phyloP scores from a whole-genome alignment of 768 basidiomycete species.

The Auricularia cornea region DNA sequence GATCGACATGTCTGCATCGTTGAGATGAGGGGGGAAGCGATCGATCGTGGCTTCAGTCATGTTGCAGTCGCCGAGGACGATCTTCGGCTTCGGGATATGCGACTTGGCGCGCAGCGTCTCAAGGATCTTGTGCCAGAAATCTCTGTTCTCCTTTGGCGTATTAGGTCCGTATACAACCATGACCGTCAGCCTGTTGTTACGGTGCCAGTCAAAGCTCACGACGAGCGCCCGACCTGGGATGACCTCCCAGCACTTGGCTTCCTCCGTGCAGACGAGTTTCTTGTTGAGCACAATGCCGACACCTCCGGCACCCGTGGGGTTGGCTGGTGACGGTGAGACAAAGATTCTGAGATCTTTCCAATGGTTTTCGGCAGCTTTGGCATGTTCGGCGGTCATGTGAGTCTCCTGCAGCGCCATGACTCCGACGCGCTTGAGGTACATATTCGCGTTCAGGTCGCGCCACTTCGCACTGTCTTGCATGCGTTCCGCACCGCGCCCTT shows the following conservation, averaged over 20 bases:
- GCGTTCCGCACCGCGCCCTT: background rate
- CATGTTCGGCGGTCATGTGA: background rate
- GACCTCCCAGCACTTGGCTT: background rate
- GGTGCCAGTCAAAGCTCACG: background rate
- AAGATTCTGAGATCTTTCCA: background rate
- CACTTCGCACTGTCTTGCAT: background rate
- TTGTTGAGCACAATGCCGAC: background rate
- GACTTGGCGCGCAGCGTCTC: background rate
- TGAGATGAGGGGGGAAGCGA: background rate
- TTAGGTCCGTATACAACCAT: background rate
- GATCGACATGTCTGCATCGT: background rate
- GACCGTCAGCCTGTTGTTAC: background rate
- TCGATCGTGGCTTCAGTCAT: background rate
- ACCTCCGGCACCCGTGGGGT: background rate
- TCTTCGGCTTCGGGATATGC: slow-evolving; percentile 2
- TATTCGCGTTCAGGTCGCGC: background rate
- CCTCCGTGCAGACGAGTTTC: background rate
- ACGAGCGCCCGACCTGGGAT: background rate
- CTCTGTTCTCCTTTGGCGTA: background rate
- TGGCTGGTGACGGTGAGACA: background rate
- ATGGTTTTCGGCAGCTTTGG: background rate
- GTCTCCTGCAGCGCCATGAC: background rate
- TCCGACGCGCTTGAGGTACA: background rate
- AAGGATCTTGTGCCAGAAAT: background rate
- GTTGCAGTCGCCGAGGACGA: slow-evolving; percentile 6